phyloP scores from a whole-genome alignment of 1,139 yeast species.

The Yamadazyma siamensis region DNA sequence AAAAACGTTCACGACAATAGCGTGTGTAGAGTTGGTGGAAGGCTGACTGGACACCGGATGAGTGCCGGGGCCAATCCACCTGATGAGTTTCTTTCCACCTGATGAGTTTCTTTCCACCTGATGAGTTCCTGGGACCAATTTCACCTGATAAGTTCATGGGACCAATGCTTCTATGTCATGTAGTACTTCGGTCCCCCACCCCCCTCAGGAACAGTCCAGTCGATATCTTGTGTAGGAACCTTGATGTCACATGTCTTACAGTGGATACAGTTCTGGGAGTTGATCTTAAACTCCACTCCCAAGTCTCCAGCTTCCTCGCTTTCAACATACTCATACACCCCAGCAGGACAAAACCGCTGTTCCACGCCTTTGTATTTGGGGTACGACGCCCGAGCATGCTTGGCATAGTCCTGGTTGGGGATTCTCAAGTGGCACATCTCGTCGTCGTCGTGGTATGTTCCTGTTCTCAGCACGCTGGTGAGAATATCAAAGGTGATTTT shows the following conservation, averaged over 20 bases:
- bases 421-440: constrained; percentile 86
- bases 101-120: too few relatives aligned
- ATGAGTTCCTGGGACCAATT: too few relatives aligned
- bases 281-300: constrained; percentile 86
- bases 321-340: constrained; percentile 89
- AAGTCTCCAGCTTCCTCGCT: constrained; percentile 47
- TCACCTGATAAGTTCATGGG: not conserved
- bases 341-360: constrained; percentile 94
- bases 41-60: too few relatives aligned
- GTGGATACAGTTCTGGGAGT: constrained; percentile 94
- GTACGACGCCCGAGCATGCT: constrained; percentile 66
- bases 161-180: constrained; percentile 46
- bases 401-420: constrained; percentile 64
- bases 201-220: constrained; percentile 97
- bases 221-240: constrained; percentile 89
- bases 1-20: too few relatives aligned
- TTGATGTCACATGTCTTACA: constrained; percentile 98
- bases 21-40: too few relatives aligned
- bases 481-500: constrained; percentile 82
- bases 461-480: constrained; percentile 92
- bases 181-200: constrained; percentile 97
- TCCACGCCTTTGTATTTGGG: constrained; percentile 84
- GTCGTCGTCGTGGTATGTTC: constrained; percentile 93
- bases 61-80: too few relatives aligned
- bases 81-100: too few relatives aligned